Base-by-base conservation (phyloP, 2,329 filamentous ascomycete genomes). In the Colletotrichum sp. region DNA sequence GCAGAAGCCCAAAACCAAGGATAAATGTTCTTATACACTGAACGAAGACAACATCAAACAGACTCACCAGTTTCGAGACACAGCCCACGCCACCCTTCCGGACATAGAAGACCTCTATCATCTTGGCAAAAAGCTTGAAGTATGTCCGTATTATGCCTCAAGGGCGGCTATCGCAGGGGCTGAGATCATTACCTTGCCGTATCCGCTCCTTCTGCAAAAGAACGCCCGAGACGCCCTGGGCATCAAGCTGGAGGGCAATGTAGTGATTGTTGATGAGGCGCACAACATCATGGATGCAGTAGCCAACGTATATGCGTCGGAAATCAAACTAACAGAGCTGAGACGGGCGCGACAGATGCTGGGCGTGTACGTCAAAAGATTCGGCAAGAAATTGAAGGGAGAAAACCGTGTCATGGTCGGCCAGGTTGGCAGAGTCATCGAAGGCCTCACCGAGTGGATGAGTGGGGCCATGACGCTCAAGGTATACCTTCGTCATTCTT, bases 211-310 rank as follows among this genome's bases (percentile, higher is more conserved):
- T 0, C 87, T 99, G 5, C 97, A 99, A 81, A 95, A 93, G 80
- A 95, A 93, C 6, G 96, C 97, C 0, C 90, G 97, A 65, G 96
- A 99, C 77, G 96, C 97, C 0, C 89, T 99, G 0, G 94, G 94
- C 0, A 92, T 99, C 59, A 96, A 94, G 28, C 85, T 99, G 10
- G 96, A 98, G 80, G 92, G 93, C 7, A 97, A 98, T 81, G 89
- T 99, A 1, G 93, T 99, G n/a, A 94, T 99, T 30, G 95, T 99
- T 64, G 97, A 99, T 79, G 97, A 99, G 87, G 97, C 97, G 0
- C 97, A 99, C 83, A 99, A 99, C 81, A 91, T 99, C 69, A 98
- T 98, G 94, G 96, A 98, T 83, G 96, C 96, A 0, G 95, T 99
- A 62, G 92, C 95, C 18, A 94, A 93, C 62, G 97, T 98, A 39